phyloP scores from a whole-genome alignment of 164 flowering plant genomes.

The Tinospora cordifolia region DNA sequence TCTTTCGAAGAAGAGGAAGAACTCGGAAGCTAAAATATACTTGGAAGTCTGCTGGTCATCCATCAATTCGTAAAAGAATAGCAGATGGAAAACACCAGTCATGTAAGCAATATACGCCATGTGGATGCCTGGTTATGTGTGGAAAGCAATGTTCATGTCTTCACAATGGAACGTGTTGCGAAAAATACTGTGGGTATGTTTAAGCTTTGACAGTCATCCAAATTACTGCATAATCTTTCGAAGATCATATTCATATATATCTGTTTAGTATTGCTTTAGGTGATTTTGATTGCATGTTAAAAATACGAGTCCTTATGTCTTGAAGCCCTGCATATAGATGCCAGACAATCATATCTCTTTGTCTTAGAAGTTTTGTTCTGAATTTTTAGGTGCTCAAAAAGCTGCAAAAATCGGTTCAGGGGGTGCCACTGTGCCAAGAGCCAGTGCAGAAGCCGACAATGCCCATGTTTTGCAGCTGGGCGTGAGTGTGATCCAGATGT shows the following conservation, averaged over 20 bases:
- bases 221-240: not conserved
- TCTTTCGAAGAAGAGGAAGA: constrained; percentile 78
- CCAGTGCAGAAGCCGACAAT: constrained; percentile 95
- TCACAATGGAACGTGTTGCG: constrained; percentile 85
- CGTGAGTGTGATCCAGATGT: constrained; percentile 99
- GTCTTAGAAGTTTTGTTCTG: not conserved
- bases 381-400: constrained; percentile 73
- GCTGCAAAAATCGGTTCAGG: constrained; percentile 90
- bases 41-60: constrained; percentile 87
- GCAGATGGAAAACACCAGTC: constrained; percentile 72
- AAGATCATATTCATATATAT: constrained; percentile 2
- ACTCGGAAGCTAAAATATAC: constrained; percentile 77
- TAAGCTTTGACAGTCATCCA: not conserved
- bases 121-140: constrained; percentile 70
- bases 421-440: constrained; percentile 99
- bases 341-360: not conserved
- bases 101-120: constrained; percentile 81
- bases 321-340: not conserved
- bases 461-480: constrained; percentile 98
- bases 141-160: constrained; percentile 90
- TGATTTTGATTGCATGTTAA: not conserved
- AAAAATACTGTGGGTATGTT: constrained; percentile 96
- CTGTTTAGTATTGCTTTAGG: not conserved
- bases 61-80: constrained; percentile 79
- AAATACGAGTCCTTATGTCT: not conserved